Evolutionary conservation across 805 yeast species (phyloP), one percentile per base, ranked within the genome.

Genomic region (Ogataea pilisensis): DNA sequence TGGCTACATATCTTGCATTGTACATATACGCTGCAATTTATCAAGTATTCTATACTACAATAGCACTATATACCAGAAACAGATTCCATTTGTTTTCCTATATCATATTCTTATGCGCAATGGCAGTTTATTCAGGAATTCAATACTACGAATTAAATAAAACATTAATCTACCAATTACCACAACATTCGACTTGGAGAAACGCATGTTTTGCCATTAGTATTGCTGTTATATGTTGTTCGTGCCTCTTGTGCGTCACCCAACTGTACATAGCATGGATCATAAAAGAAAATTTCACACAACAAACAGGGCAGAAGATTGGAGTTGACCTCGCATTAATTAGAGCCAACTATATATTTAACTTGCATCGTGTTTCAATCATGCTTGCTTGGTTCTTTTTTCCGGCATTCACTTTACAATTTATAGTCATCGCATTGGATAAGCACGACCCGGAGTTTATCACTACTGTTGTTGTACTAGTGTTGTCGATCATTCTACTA

Each of bases 381-480:
- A 38, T 62, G 8, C 50, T 64, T 24, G 57, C 57, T 29, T 52
- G 54, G 16, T 70, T 69, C 56, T 71, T 69, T 57, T 65, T 70
- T 39, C 56, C 70, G 21, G 73, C 69, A 2, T 72, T 69, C 55
- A 68, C 74, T 3, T 56, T 70, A 9, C 75, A 72, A 46, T 72
- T 68, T 41, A 55, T 68, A 13, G 67, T 68, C 24, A 68, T 70
- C 37, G 64, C 67, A 60, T 53, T 70, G 11, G 42, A 52, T 14
- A 55, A 61, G 30, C 52, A 52, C 33, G 66, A 69, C 12, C 57
- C 54, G 5, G 75, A 72, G 51, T 71, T 72, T 48, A 64, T 64
- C n/a, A 48, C 70, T 31, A 72, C 76, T 0, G 58, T 69, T n/a
- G 31, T 46, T 19, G 38, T 44, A 3, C 40, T 48, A 17, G 49